Evolutionary conservation across 2,329 filamentous ascomycete species (phyloP), one percentile per base, ranked within the genome.

Genomic region (Diaporthe amygdali): DNA sequence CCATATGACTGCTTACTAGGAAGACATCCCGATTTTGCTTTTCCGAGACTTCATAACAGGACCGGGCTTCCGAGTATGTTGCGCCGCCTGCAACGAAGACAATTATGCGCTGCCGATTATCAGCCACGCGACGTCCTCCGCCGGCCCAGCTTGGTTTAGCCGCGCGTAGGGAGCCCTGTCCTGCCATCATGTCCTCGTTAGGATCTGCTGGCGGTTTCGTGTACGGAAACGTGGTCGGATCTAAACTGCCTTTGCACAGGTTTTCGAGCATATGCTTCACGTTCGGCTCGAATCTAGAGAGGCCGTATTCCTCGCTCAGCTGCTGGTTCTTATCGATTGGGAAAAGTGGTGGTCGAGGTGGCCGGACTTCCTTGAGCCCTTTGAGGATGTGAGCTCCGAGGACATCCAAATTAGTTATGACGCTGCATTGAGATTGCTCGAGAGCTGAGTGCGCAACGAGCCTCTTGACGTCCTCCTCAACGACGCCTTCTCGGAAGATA

Each of bases 81-180:
- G 96, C 96, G 54, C 96, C 96, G 59, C 96, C 96, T 1, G 96
- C 96, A 88, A 98, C 92, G 80, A 97, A 98, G 20, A 98, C 92
- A 71, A 99, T 93, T 68, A 98, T 88, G 66, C 96, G 91, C 80
- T 99, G 96, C 67, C 93, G 90, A 74, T 95, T 97, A 79, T 98
- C 96, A 90, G 71, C 85, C 91, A 34, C 91, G 89, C 55, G 92
- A 88, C 41, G 71, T 27, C 94, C 91, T 12, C 93, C 92, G 67
- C 94, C 94, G 49, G 71, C 96, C 96, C 96, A 99, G 51, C 95
- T 97, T 2, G 96, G 96, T 77, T 97, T 97, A 20, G 95, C 95
- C 12, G 94, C 94, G 71, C 96, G 93, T 30, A 99, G 88, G 17
- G 96, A 98, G 15, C 93, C 90, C 74, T 93, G 88, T 32, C 88